These are phyloP conservation scores for Auxenochlorella protothecoides DNA, from an alignment of 139 green algal species.

Conservation along the genomic window DNA sequence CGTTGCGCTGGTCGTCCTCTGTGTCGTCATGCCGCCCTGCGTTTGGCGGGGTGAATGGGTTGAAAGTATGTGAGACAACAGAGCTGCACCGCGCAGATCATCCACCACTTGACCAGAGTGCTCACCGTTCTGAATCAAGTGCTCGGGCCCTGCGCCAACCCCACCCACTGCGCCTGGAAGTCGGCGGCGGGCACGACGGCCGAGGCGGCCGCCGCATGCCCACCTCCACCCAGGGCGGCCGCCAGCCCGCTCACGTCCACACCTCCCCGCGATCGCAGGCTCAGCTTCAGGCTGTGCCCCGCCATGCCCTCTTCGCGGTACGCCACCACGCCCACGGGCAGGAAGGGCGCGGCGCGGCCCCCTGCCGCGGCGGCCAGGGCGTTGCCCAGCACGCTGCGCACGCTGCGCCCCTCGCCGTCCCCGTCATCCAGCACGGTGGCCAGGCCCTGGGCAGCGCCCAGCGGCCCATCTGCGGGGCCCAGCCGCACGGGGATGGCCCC, in stretches of 20 bases:
- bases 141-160: neutral
- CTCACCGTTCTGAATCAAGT: too few species aligned
- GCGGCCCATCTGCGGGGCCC: constrained; percentile 11
- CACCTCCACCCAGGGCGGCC: neutral
- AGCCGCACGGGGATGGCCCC: constrained; percentile 23
- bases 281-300: too few species aligned
- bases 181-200: neutral
- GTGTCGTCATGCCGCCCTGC: too few species aligned
- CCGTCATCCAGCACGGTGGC: constrained; percentile 16
- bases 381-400: constrained; percentile 44
- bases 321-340: constrained; percentile 17
- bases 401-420: neutral
- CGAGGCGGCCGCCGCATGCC: neutral
- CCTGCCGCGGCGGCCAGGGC: constrained; percentile 21
- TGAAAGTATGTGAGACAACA: too few species aligned
- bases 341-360: constrained; percentile 9
- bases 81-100: neutral
- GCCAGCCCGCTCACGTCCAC: constrained; percentile 8
- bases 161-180: neutral
- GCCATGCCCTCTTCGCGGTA: constrained; percentile 5
- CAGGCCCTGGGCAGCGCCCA: constrained; percentile 26
- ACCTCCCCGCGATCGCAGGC: too few species aligned
- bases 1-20: too few species aligned
- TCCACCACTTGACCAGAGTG: too few species aligned
- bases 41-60: too few species aligned